Percentiles rank a stretch among this genome's conserved stretches.
phyloP scores from a whole-genome alignment of 768 basidiomycete species.

The Lenzites betulinus region DNA sequence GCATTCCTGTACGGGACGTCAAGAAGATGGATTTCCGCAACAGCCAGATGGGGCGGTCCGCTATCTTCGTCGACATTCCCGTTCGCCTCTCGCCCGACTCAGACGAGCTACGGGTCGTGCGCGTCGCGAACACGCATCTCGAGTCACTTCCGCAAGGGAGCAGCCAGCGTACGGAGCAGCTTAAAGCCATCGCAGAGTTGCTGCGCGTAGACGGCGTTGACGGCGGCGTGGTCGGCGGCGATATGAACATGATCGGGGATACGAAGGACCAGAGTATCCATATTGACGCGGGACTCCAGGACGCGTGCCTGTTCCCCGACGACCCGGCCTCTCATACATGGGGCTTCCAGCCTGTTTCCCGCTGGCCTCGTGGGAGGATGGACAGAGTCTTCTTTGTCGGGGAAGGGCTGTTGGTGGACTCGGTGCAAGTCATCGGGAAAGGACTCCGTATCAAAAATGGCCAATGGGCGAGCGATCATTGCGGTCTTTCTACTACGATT shows the following conservation, averaged over 20 bases:
- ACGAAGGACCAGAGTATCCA: constrained; percentile 46
- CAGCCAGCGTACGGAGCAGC: constrained; percentile 45
- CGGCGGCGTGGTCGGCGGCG: constrained; percentile 68
- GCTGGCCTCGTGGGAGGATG: constrained; percentile 54
- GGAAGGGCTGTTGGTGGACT: constrained; percentile 51
- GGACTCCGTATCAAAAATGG: constrained; percentile 46
- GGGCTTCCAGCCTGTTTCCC: constrained; percentile 60
- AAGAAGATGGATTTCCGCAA: constrained; percentile 54
- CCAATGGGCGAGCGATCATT: constrained; percentile 70
- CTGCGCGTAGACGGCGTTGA: constrained; percentile 48
- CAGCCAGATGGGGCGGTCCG: constrained; percentile 55
- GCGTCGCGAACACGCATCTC: constrained; percentile 74
- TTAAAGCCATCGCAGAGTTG: constrained; percentile 52
- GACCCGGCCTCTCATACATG: constrained; percentile 57
- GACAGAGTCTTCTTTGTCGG: constrained; percentile 67
- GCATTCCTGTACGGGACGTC: constrained; percentile 49
- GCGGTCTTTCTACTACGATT: constrained; percentile 51
- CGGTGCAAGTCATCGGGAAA: constrained; percentile 57
- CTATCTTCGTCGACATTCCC: constrained; percentile 58
- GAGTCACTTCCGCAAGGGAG: constrained; percentile 59
- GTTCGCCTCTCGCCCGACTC: constrained; percentile 36
- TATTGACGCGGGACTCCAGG: constrained; percentile 49
- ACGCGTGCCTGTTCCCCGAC: constrained; percentile 51
- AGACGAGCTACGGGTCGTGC: constrained; percentile 44
- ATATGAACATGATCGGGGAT: constrained; percentile 66